Evolutionary conservation across 1,284 basidiomycete species (phyloP).

Genomic region (Erythrobasidium hasegawianum): DNA sequence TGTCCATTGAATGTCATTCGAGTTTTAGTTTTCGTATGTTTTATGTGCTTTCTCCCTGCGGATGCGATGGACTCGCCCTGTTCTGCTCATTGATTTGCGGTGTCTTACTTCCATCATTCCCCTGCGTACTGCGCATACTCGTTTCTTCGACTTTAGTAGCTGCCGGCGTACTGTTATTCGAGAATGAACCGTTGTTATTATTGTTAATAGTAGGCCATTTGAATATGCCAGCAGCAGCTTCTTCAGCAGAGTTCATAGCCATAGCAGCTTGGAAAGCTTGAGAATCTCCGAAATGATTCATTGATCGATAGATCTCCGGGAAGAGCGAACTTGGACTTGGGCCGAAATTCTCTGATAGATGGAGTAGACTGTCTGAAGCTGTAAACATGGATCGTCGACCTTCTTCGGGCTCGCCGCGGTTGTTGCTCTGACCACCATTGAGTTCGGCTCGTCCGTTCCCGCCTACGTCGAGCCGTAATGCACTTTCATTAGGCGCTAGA

Average conservation of each 20-base stretch:
- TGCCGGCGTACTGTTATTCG: too few relatives aligned
- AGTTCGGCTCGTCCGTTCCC: not conserved
- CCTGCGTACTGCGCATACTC: too few relatives aligned
- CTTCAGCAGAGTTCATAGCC: constrained; percentile 20
- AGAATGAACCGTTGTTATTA: not conserved
- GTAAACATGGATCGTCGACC: not conserved
- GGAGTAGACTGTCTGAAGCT: not conserved
- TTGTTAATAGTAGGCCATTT: constrained; percentile 1
- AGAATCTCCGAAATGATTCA: constrained; percentile 18
- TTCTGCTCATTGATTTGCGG: too few relatives aligned
- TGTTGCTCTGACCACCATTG: not conserved
- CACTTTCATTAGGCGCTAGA: not conserved
- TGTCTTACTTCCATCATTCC: too few relatives aligned
- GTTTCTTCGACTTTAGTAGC: too few relatives aligned
- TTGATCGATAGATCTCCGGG: constrained; percentile 32
- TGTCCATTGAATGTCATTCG: too few relatives aligned
- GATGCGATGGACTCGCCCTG: too few relatives aligned
- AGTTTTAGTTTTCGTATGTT: too few relatives aligned
- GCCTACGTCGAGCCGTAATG: not conserved
- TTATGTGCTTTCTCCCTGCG: too few relatives aligned
- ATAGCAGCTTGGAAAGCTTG: constrained; percentile 10
- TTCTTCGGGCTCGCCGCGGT: not conserved
- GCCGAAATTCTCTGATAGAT: constrained; percentile 8
- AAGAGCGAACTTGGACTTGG: constrained; percentile 27
- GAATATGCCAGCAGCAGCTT: constrained; percentile 6